These are phyloP conservation scores for Amaranthus tricolor DNA, from an alignment of 179 eudicot genomes.

Conservation along the genomic window DNA sequence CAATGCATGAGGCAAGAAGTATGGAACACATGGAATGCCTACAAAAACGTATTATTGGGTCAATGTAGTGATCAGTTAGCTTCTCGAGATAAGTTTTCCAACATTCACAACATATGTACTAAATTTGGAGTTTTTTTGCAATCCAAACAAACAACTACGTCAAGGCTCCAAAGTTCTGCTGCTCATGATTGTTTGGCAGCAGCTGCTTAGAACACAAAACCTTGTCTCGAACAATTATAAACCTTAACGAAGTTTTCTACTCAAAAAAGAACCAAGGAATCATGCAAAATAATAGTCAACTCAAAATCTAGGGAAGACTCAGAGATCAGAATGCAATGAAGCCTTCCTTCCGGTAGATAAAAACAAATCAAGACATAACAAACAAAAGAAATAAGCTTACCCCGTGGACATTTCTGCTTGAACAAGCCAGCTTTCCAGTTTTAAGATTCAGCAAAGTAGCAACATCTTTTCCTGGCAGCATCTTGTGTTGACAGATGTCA, in stretches of 20 bases:
- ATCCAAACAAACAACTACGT: neutral
- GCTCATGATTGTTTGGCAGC: neutral
- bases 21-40: constrained; percentile 90
- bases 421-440: constrained; percentile 82
- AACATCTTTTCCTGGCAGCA: constrained; percentile 93
- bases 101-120: neutral
- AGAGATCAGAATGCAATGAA: no score
- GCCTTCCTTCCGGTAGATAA: neutral
- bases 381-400: constrained; percentile 32
- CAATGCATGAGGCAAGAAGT: constrained; percentile 85
- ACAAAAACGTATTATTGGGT: constrained; percentile 1
- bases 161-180: neutral
- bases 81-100: neutral
- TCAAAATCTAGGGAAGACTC: neutral
- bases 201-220: neutral
- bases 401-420: constrained; percentile 82
- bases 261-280: neutral
- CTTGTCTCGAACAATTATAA: neutral
- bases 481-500: constrained; percentile 77
- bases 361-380: neutral
- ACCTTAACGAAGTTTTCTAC: neutral
- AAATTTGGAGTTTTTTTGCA: neutral
- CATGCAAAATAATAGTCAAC: neutral
- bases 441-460: constrained; percentile 68
- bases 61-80: neutral